phyloP scores from a whole-genome alignment of 257 asterid species.

The Solanum piurae region DNA sequence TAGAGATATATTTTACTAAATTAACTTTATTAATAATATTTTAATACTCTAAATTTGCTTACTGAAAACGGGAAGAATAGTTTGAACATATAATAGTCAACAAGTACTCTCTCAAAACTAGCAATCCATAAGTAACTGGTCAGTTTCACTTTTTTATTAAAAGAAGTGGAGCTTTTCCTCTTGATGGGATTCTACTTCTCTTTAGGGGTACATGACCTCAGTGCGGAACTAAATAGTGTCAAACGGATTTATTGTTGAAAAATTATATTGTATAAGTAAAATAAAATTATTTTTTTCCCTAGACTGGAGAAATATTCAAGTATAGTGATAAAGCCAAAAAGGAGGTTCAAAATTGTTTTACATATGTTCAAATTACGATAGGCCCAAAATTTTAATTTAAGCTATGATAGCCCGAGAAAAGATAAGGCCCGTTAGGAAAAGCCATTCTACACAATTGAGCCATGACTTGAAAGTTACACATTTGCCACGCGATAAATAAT shows the following conservation, averaged over 20 bases:
- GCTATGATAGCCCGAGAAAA: neutral
- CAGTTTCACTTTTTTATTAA: neutral
- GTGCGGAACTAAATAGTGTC: neutral
- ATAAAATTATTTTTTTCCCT: neutral
- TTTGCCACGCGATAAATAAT: no score
- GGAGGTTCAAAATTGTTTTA: neutral
- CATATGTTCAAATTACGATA: no score
- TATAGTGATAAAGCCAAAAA: no score
- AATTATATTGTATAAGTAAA: neutral
- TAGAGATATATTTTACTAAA: no score
- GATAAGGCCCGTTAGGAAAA: neutral
- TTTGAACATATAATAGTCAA: neutral
- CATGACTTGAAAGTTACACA: no score
- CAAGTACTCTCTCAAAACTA: neutral
- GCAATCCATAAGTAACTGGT: neutral
- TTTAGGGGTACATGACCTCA: neutral
- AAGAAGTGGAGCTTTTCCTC: neutral
- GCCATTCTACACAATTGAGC: neutral
- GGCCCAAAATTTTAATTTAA: no score
- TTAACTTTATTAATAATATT: no score
- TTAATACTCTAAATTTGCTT: no score
- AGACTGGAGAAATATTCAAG: neutral
- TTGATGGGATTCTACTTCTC: neutral
- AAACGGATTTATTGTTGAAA: neutral
- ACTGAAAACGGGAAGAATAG: neutral